A percentile compares a stretch with the other conserved stretches of the same genome.
Evolutionary conservation across 2,329 filamentous ascomycete genomes (phyloP).

Genomic region (Aspergillus japonicus): DNA sequence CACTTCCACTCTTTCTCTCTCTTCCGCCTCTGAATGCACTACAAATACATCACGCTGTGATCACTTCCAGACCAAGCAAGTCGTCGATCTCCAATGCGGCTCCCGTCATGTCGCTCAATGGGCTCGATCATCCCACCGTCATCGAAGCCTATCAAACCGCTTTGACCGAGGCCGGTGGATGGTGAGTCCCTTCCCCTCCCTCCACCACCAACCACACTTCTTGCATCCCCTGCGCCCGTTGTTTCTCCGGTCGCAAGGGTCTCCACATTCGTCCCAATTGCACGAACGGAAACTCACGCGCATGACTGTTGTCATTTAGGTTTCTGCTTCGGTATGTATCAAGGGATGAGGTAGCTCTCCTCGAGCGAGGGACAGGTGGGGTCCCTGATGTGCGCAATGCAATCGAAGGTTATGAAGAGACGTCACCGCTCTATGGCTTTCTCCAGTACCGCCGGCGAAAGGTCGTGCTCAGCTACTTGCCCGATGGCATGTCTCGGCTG

Average conservation of each 20-base stretch:
- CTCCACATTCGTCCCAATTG: conserved; percentile 7
- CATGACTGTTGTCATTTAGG: conserved; percentile 53
- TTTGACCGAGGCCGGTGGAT: conserved; percentile 82
- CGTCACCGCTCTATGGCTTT: conserved; percentile 87
- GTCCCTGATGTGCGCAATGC: conserved; percentile 78
- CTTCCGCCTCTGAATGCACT: conserved; percentile 6
- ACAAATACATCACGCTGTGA: conserved; percentile 4
- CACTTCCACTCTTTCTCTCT: conserved; percentile 5
- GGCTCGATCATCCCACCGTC: conserved; percentile 77
- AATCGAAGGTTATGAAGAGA: conserved; percentile 76
- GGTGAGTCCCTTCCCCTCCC: conserved; percentile 59
- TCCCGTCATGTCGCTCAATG: conserved; percentile 85
- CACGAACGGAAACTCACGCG: conserved; percentile 4
- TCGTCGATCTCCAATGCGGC: conserved; percentile 33
- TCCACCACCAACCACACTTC: background rate
- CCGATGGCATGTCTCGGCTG: conserved; percentile 83
- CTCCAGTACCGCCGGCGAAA: conserved; percentile 85
- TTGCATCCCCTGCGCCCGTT: conserved; percentile 9
- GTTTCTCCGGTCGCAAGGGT: conserved; percentile 8
- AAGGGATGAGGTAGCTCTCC: conserved; percentile 81
- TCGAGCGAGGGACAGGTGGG: conserved; percentile 74
- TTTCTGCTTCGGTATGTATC: conserved; percentile 89
- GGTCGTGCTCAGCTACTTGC: conserved; percentile 88
- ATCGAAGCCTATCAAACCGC: conserved; percentile 81
- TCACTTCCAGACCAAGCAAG: conserved; percentile 4